Evolutionary conservation across 768 basidiomycete species (phyloP), one percentile per base, ranked within the genome.

Genomic region (Mycena venus): DNA sequence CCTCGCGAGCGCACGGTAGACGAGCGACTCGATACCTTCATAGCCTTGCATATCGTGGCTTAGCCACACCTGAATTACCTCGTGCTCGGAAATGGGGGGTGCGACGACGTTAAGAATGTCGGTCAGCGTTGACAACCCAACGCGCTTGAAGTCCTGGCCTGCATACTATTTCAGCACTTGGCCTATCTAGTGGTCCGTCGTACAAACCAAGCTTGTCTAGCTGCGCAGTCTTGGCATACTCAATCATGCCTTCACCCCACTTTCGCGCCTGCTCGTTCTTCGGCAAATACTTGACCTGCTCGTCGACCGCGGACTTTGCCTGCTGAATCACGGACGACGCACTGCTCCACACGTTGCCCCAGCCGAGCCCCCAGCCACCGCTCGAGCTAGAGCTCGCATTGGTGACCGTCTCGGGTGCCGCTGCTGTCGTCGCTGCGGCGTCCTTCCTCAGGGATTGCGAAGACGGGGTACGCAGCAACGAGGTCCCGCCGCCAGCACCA

Each of bases 11-110:
- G 95, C 93, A 27, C 93, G 91, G 84, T 98, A 99, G 29, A 97
- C 95, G n/a, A 99, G 89, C 14, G 93, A 90, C 84, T 99, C 98
- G 51, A 99, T 90, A 9, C 98, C 98, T 70, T 97, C 96, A 81
- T 98, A 99, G 21, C 98, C 98, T 75, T 90, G 88, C 97, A 99
- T 97, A 77, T 98, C 97, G 84, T 99, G 97, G 79, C 94, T 94
- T 44, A 99, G 85, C 94, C 95, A 96, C 10, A 99, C 93, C 81
- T 98, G 92, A 75, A 99, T 97, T 19, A 99, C 96, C 84, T 99
- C 98, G 81, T 99, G 98, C 82, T 98, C 97, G 29, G 97, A 95
- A 78, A 99, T 99, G 15, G 98, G 98, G 49, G 98, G 98, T 0
- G 98, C 98, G 72, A 99, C 98, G 32, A 94, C 98, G 81, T 99